These are phyloP conservation scores for Mortierella sp. DNA, from an alignment of 371 early-diverging fungal genomes.

Conservation along the genomic window DNA sequence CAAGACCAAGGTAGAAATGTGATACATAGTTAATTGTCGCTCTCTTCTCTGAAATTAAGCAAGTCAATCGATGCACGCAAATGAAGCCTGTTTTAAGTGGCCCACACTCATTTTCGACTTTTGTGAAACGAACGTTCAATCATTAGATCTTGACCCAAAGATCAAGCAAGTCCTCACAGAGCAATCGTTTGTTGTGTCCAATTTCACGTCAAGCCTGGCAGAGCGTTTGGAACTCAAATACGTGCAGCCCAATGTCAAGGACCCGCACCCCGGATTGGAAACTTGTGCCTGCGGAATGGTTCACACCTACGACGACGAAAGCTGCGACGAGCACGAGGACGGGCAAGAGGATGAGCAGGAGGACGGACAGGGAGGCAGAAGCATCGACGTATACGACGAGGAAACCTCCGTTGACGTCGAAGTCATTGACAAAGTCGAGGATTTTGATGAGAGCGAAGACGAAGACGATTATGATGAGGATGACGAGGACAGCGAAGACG, in stretches of 20 bases:
- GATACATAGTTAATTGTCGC: not conserved
- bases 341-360: conserved; percentile 40
- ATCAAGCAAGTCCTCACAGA: conserved; percentile 32
- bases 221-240: conserved; percentile 33
- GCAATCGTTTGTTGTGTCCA: conserved; percentile 32
- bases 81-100: not conserved
- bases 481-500: conserved; percentile 31
- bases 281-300: conserved; percentile 28
- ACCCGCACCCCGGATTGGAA: not conserved
- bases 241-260: conserved; percentile 16
- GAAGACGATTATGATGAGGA: conserved; percentile 36
- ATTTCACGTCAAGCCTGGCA: conserved; percentile 29
- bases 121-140: not conserved
- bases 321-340: conserved; percentile 25
- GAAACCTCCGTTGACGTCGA: not conserved
- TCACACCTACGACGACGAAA: conserved; percentile 8
- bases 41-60: not conserved
- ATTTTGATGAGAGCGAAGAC: conserved; percentile 16
- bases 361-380: conserved; percentile 4
- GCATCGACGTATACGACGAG: conserved; percentile 6
- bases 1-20: conserved; percentile 33
- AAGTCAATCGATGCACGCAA: not conserved
- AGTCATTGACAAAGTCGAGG: conserved; percentile 1
- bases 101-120: not conserved
- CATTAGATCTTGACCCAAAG: conserved; percentile 28